Percentiles rank a stretch among this genome's conserved stretches.
Evolutionary conservation across 306 rosid genomes (phyloP).

Genomic region (Rosa lucieae): DNA sequence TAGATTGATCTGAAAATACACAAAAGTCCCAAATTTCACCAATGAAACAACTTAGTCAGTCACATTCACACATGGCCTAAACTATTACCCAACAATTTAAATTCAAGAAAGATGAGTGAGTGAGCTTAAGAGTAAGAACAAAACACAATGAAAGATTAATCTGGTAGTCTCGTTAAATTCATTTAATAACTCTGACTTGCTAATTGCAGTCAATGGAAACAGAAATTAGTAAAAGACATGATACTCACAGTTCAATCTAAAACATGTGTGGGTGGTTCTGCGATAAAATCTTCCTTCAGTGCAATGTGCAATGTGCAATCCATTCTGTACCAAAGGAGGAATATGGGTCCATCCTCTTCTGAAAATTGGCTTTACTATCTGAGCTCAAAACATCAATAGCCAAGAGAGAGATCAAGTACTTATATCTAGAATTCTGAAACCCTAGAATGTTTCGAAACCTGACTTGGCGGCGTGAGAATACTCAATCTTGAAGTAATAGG

Average conservation of each 20-base stretch:
- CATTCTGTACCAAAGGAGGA: conserved; percentile 36
- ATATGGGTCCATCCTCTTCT: neutral
- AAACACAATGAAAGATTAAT: neutral
- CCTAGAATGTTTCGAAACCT: no score
- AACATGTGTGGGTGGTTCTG: conserved; percentile 51
- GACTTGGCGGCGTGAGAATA: no score
- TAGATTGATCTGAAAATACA: neutral
- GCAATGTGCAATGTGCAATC: conserved; percentile 42
- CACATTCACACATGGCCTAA: neutral
- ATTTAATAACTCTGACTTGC: no score
- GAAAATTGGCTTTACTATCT: neutral
- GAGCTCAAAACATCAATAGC: no score
- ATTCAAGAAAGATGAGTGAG: neutral
- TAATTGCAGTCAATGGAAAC: no score
- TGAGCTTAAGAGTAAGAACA: conserved; percentile 5
- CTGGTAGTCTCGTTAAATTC: no score
- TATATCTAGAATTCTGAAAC: no score
- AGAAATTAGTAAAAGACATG: neutral
- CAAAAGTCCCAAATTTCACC: neutral
- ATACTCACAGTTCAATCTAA: conserved; percentile 48
- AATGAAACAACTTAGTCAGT: neutral
- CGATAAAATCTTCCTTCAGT: conserved; percentile 59
- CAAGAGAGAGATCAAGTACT: no score
- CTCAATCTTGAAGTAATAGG: no score
- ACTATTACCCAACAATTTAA: neutral